These are phyloP conservation scores for Sungouiozyma intestinalis DNA, from an alignment of 805 yeast genomes.

Conservation along the genomic window DNA sequence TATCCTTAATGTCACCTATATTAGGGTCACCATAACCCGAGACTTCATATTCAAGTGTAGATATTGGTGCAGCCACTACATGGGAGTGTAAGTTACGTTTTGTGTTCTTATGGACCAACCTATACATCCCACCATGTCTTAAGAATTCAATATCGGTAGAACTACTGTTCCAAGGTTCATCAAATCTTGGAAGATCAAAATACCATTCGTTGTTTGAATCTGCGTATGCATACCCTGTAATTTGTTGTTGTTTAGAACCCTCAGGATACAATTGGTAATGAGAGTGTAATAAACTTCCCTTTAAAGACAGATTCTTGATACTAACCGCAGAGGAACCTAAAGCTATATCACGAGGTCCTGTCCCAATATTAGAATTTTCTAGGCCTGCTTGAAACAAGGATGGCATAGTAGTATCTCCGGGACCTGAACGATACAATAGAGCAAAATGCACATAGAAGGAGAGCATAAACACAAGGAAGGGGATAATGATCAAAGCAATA, in stretches of 20 bases:
- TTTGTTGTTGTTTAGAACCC: slow-evolving; percentile 89
- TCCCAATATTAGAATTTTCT: slow-evolving; percentile 50
- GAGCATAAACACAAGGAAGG: slow-evolving; percentile 49
- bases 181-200: slow-evolving; percentile 48
- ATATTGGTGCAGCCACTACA: slow-evolving; percentile 61
- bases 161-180: slow-evolving; percentile 18
- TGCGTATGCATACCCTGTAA: slow-evolving; percentile 84
- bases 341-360: slow-evolving; percentile 64
- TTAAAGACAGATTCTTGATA: slow-evolving; percentile 54
- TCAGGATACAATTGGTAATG: slow-evolving; percentile 80
- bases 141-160: slow-evolving; percentile 31
- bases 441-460: slow-evolving; percentile 71
- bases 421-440: slow-evolving; percentile 60
- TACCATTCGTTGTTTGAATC: slow-evolving; percentile 81
- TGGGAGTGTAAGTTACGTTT: slow-evolving; percentile 80
- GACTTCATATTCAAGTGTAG: slow-evolving; percentile 64
- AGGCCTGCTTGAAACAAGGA: slow-evolving; percentile 75
- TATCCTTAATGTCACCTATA: slow-evolving; percentile 71
- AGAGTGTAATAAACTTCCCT: slow-evolving; percentile 76
- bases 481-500: slow-evolving; percentile 52
- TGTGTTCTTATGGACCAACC: slow-evolving; percentile 62
- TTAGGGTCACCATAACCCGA: slow-evolving; percentile 72
- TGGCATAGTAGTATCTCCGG: slow-evolving; percentile 75
- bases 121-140: slow-evolving; percentile 53
- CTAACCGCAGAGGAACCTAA: slow-evolving; percentile 43